Conservation (phyloP, 1,139 yeast species). For the Geotrichum fermentans region DNA sequence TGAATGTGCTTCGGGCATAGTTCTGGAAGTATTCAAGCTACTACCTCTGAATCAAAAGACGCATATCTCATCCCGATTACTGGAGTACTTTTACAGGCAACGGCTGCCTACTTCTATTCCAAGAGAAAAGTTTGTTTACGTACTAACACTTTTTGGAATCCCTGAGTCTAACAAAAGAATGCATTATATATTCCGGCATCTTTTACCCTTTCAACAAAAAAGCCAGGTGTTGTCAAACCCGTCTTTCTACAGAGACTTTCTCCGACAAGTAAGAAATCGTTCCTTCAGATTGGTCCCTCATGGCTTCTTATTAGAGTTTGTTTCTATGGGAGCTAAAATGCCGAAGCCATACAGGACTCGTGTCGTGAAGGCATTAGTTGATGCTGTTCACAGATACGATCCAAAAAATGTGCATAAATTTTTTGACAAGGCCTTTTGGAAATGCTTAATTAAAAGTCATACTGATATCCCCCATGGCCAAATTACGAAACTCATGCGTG, state of each 20-base stretch:
- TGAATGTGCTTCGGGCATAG: neutral
- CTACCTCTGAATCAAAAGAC: neutral
- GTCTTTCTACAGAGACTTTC: constrained; percentile 4
- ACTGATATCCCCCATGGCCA: neutral
- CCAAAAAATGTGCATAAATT: neutral
- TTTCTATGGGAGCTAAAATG: constrained; percentile 3
- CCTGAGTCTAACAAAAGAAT: neutral
- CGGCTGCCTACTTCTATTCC: neutral
- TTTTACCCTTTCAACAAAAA: constrained; percentile 1
- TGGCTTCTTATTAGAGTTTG: neutral
- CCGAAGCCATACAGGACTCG: neutral
- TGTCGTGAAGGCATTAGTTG: neutral
- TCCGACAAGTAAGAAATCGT: constrained; percentile 3
- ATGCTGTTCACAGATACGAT: constrained; percentile 3
- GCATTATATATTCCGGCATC: neutral
- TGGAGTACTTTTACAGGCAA: neutral
- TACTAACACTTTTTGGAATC: neutral
- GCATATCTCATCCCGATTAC: neutral
- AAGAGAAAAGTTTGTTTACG: constrained; percentile 3
- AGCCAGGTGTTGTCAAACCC: constrained; percentile 3
- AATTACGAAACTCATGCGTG: constrained; percentile 3
- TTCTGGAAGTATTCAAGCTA: neutral
- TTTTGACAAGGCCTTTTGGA: constrained; percentile 2
- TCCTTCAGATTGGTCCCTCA: neutral
- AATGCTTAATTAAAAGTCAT: neutral